phyloP scores from a whole-genome alignment of 495 filamentous ascomycete species.

The Penicillium herquei region DNA sequence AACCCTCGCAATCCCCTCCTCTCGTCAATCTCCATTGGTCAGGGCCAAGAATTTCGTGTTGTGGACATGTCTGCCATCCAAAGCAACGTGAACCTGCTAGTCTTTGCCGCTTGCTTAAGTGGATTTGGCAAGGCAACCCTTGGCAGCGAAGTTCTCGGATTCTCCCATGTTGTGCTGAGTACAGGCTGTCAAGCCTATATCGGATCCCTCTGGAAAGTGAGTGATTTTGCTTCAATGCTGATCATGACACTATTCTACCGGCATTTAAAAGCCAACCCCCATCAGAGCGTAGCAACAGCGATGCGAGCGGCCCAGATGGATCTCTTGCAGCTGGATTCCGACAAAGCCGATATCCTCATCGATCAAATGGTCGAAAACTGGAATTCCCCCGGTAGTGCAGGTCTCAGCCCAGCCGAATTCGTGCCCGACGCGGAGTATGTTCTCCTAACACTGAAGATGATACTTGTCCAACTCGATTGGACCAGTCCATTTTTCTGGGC shows the following conservation, averaged over 20 bases:
- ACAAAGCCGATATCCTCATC: slow-evolving; percentile 19
- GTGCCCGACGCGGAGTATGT: slow-evolving; percentile 24
- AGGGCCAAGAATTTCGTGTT: slow-evolving; percentile 29
- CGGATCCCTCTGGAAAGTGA: slow-evolving; percentile 30
- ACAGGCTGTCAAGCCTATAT: slow-evolving; percentile 31
- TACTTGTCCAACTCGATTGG: slow-evolving; percentile 26
- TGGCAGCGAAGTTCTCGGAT: slow-evolving; percentile 29
- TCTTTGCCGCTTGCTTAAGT: slow-evolving; percentile 31
- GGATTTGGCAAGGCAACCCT: slow-evolving; percentile 26
- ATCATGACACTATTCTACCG: slow-evolving; percentile 33
- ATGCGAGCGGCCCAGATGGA: slow-evolving; percentile 23
- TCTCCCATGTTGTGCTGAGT: slow-evolving; percentile 30
- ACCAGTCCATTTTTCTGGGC: slow-evolving; percentile 30
- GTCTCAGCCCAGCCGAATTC: slow-evolving; percentile 16
- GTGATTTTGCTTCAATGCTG: slow-evolving; percentile 32
- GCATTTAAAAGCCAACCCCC: slow-evolving; percentile 13
- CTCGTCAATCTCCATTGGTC: slow-evolving; percentile 27
- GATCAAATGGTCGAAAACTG: slow-evolving; percentile 20
- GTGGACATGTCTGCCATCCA: slow-evolving; percentile 26
- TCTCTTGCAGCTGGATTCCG: slow-evolving; percentile 20
- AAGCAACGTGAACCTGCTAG: slow-evolving; percentile 26
- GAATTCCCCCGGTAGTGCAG: slow-evolving; percentile 1
- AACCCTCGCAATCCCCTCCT: slow-evolving; percentile 26
- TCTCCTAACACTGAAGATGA: slow-evolving; percentile 21
- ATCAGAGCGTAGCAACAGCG: slow-evolving; percentile 15